These are phyloP conservation scores for Solanum ahanhuiri DNA, from an alignment of 257 asterid species.

Conservation along the genomic window DNA sequence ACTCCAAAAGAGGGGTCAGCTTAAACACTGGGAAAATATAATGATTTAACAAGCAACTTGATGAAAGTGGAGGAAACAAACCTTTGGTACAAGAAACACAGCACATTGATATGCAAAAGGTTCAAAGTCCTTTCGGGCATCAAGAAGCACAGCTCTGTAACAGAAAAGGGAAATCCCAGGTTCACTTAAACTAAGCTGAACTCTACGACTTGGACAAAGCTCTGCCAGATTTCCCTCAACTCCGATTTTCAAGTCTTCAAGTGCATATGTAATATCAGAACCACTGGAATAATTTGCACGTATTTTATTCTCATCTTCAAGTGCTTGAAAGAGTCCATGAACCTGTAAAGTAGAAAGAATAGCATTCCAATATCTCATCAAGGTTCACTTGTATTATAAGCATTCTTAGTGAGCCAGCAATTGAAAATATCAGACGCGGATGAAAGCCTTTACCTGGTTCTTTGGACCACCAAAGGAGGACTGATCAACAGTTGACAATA, in stretches of 20 bases:
- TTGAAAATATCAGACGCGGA: not conserved
- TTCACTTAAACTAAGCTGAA: slow-evolving; percentile 62
- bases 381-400: not conserved
- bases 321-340: slow-evolving; percentile 42
- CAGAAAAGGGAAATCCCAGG: slow-evolving; percentile 55
- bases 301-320: slow-evolving; percentile 49
- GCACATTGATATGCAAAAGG: slow-evolving; percentile 57
- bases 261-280: slow-evolving; percentile 49
- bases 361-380: not conserved
- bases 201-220: slow-evolving; percentile 70
- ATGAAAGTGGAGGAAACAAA: slow-evolving; percentile 14
- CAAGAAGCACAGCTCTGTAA: slow-evolving; percentile 67
- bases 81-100: slow-evolving; percentile 83
- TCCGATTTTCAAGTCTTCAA: slow-evolving; percentile 77
- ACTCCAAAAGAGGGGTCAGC: not conserved
- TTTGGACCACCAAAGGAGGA: slow-evolving; percentile 24
- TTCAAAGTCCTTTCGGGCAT: slow-evolving; percentile 51
- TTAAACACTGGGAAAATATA: not conserved
- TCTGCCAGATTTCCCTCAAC: slow-evolving; percentile 57
- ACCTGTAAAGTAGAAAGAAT: slow-evolving; percentile 34
- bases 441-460: slow-evolving; percentile 44
- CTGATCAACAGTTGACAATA: slow-evolving; percentile 39
- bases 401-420: too few relatives aligned
- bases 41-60: not conserved
- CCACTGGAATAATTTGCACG: slow-evolving; percentile 45